Conservation (phyloP, 306 rosid genomes). For the Quercus engelmannii region DNA sequence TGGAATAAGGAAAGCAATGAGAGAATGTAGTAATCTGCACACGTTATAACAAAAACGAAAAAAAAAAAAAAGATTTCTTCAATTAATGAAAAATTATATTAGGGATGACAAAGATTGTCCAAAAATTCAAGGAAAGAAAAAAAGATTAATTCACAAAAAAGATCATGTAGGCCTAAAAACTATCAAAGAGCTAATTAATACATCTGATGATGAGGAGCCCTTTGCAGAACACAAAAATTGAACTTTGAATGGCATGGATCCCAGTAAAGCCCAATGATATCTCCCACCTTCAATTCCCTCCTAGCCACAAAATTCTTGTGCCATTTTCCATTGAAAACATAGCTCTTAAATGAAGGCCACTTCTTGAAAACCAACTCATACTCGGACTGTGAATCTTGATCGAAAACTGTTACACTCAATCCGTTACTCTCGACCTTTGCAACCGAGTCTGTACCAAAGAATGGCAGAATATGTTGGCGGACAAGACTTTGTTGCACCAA, state of each 20-base stretch:
- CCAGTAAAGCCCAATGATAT: constrained; percentile 37
- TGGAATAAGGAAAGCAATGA: no score
- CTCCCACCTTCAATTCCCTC: constrained; percentile 20
- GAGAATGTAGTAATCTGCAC: no score
- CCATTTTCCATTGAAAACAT: constrained; percentile 38
- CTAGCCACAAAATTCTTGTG: constrained; percentile 26
- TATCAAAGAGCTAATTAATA: no score
- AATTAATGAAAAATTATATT: no score
- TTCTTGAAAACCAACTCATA: constrained; percentile 28
- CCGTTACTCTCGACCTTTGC: constrained; percentile 19
- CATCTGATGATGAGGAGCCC: no score
- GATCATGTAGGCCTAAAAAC: no score
- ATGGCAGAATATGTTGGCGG: constrained; percentile 22
- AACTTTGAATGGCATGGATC: constrained; percentile 20
- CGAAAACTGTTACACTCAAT: constrained; percentile 19
- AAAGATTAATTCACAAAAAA: no score
- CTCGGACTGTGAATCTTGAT: constrained; percentile 27
- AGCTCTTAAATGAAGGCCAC: constrained; percentile 33
- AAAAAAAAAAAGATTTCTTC: no score
- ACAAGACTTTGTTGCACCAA: constrained; percentile 24
- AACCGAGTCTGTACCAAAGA: constrained; percentile 17
- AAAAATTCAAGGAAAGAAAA: no score
- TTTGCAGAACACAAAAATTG: constrained; percentile 7
- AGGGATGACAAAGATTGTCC: no score
- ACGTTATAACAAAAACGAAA: no score